Evolutionary conservation across 116 monocot species (phyloP), one percentile per base, ranked within the genome.

Genomic region (Iris pallida): DNA sequence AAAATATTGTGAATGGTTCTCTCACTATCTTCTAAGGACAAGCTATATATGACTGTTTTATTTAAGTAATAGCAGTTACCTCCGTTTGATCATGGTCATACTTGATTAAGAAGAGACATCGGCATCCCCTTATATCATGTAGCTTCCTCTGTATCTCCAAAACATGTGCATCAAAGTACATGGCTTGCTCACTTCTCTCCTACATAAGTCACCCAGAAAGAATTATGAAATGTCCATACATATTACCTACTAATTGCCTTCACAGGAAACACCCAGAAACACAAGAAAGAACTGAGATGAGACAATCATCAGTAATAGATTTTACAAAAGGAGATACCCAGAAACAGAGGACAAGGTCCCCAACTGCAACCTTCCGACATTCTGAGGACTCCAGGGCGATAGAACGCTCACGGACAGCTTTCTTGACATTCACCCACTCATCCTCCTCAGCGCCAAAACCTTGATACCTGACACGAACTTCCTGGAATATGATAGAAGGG

Each of bases 281-380:
- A 47, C 18, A 17, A 47, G 47, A 20, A 20, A 48, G 48, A 20
- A 45, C 8, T 16, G 8, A 18, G 17, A 48, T 15, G 15, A 19
- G n/a, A 4, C 14, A 11, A 0, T 63, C 1, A 5, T 63, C 3
- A 16, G 42, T 3, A 0, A 30, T 30, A 30, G 30, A 30, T 30
- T 30, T 13, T 40, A 53, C 41, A 53, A 54, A 58, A 20, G 15
- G 47, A 42, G 20, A n/a, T 66, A 86, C 86, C 72, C 64, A 68
- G 46, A 82, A 86, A 72, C 82, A 82, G 13, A 86, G 86, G 54
- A 86, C 72, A 51, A 82, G 78, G 42, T 86, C 78, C 18, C 86
- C 86, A 41, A 65, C 75, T 7, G 55, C 46, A 54, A 86, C 79
- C 51, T 65, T 73, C 18, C 16, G 52, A 54, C 86, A 86, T 58